Evolutionary conservation across 129 eudicot species (phyloP).

Genomic region (Arctium minus): DNA sequence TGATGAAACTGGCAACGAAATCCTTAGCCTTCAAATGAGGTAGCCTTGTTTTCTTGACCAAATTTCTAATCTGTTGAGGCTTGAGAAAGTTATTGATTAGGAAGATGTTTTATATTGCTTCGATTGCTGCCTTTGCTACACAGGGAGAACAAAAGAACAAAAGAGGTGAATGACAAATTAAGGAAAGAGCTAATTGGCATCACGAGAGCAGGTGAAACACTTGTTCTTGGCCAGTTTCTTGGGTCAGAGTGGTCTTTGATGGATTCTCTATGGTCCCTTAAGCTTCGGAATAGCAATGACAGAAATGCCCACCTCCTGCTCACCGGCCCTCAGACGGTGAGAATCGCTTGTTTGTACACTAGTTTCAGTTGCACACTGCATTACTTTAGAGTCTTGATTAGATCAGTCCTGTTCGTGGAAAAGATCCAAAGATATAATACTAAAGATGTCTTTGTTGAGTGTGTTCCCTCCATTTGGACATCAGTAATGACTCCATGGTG

Average conservation of each 20-base stretch:
- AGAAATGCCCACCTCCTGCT: slow-evolving; percentile 23
- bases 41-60: background rate
- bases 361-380: background rate
- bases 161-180: background rate
- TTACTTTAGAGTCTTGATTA: background rate
- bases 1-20: slow-evolving; percentile 22
- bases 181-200: slow-evolving; percentile 28
- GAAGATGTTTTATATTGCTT: background rate
- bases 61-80: background rate
- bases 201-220: slow-evolving; percentile 15
- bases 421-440: background rate
- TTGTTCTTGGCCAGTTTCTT: slow-evolving; percentile 20
- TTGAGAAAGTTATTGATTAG: background rate
- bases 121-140: background rate
- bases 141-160: slow-evolving; percentile 9
- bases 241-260: slow-evolving; percentile 36
- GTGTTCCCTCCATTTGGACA: background rate
- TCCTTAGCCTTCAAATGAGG: slow-evolving; percentile 34
- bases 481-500: background rate
- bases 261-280: slow-evolving; percentile 31
- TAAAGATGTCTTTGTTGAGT: background rate
- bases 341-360: background rate
- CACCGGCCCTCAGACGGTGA: slow-evolving; percentile 26
- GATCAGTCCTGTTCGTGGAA: background rate
- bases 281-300: slow-evolving; percentile 6